Base-by-base conservation (phyloP, 805 yeast species). In the Ogataea zsoltii region DNA sequence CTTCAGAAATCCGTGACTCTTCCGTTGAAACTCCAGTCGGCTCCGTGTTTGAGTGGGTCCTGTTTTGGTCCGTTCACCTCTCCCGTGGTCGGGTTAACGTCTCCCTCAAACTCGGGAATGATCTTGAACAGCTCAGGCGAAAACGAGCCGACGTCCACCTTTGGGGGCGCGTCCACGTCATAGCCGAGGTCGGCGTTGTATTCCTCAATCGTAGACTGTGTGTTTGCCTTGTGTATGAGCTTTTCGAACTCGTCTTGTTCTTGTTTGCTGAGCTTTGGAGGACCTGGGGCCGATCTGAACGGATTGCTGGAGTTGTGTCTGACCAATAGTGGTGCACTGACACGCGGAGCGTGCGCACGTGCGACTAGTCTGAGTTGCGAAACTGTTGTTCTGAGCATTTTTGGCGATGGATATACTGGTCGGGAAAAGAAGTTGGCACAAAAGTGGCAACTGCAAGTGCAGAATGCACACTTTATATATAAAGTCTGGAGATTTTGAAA, bases 21-120 rank as follows among this genome's bases (percentile, higher is more conserved):
- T 0, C 99, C 99, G 61, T 94, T 92, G 66, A 85, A 94, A 7
- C 97, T 84, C 80, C 95, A 94, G 58, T 91, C 98, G 14, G 90
- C 90, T 57, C 88, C 92, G 45, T 65, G 69, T 57, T 82, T 80
- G 52, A 89, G 74, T 0, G 99, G 99, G 61, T 94, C 97, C 65
- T 94, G 98, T 61, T 94, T 94, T 19, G 99, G 99, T 0, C 99
- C 99, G 38, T 96, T 96, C 17, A 85, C 74, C 67, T 94, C 99
- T 3, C 99, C 99, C 0, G 99, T 94, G 46, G 72, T 77, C 0
- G 99, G 99, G 62, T 94, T 94, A 14, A 76, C 81, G 50, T 90
- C 91, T 1, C 99, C 99, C 66, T 91, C 96, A 62, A 94, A 94
- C 60, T 94, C 99, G 2, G 97, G 96, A 44, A 90, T 83, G 3